Evolutionary conservation across 2,329 filamentous ascomycete genomes (phyloP).

Genomic region (Neopestalotiopsis sp.): DNA sequence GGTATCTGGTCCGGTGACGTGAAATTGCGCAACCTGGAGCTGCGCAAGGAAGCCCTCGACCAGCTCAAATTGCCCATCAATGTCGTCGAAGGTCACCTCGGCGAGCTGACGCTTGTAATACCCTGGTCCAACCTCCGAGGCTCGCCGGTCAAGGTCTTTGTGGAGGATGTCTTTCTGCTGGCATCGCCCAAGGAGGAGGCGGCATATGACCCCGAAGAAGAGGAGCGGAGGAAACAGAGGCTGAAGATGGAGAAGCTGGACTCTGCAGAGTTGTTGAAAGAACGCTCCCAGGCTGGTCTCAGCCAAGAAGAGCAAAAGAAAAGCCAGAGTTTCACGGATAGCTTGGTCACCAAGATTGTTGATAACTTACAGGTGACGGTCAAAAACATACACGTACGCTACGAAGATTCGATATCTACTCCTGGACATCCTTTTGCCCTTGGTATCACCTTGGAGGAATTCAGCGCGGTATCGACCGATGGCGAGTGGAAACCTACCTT

Average conservation of each 20-base stretch:
- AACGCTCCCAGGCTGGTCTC: conserved; percentile 89
- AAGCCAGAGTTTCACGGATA: conserved; percentile 96
- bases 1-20: conserved; percentile 99
- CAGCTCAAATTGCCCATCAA: conserved; percentile 97
- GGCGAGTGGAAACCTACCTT: conserved; percentile 95
- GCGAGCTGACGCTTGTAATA: conserved; percentile 88
- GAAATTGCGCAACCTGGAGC: conserved; percentile 88
- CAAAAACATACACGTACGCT: conserved; percentile 98
- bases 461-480: conserved; percentile 96
- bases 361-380: conserved; percentile 98
- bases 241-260: conserved; percentile 99
- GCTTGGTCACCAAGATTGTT: conserved; percentile 92
- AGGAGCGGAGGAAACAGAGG: conserved; percentile 83
- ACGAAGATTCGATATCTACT: conserved; percentile 95
- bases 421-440: conserved; percentile 94
- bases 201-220: conserved; percentile 90
- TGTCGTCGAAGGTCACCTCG: conserved; percentile 92
- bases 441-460: conserved; percentile 90
- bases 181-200: conserved; percentile 95
- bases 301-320: conserved; percentile 95
- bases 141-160: conserved; percentile 91
- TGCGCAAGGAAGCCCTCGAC: conserved; percentile 93
- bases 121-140: conserved; percentile 97
- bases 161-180: conserved; percentile 95
- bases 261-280: conserved; percentile 91